Evolutionary conservation across 177 flowering plant species (phyloP).

Genomic region (Vitis hybrid): DNA sequence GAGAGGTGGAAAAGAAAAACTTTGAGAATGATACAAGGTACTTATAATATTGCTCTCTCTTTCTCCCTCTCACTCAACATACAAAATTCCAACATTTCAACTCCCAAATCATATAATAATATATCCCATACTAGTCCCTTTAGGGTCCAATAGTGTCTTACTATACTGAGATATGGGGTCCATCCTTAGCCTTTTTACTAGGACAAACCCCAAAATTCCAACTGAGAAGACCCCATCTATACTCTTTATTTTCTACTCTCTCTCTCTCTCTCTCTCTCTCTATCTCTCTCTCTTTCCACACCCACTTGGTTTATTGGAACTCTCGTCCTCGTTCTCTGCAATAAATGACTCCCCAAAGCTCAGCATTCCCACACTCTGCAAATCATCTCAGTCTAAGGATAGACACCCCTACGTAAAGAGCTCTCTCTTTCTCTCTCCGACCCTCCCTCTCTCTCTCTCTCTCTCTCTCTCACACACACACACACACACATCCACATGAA

Average conservation of each 20-base stretch:
- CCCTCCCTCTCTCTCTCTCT: not conserved
- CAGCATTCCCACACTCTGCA: slow-evolving; percentile 67
- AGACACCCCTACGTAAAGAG: slow-evolving; percentile 32
- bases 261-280: slow-evolving; percentile 6
- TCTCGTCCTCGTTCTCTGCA: slow-evolving; percentile 54
- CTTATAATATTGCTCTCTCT: slow-evolving; percentile 15
- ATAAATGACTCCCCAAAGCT: slow-evolving; percentile 64
- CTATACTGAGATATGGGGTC: slow-evolving; percentile 9
- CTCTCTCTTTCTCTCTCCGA: slow-evolving; percentile 14
- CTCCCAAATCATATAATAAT: slow-evolving; percentile 3
- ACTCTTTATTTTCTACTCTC: slow-evolving; percentile 5
- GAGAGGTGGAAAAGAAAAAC: slow-evolving; percentile 21
- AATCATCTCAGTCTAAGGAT: slow-evolving; percentile 36
- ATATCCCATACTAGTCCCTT: not conserved
- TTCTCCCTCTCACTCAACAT: slow-evolving; percentile 23
- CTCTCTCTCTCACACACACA: slow-evolving; percentile 1
- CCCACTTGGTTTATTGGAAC: slow-evolving; percentile 71
- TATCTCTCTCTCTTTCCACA: slow-evolving; percentile 15
- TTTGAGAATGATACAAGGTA: slow-evolving; percentile 12
- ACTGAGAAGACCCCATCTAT: slow-evolving; percentile 35
- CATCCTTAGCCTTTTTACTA: slow-evolving; percentile 19
- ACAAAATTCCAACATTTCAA: slow-evolving; percentile 26
- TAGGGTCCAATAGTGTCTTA: slow-evolving; percentile 24
- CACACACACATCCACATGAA: not conserved
- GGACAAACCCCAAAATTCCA: slow-evolving; percentile 47